Evolutionary conservation across 495 filamentous ascomycete genomes (phyloP), one percentile per base, ranked within the genome.

Genomic region (Penicillium samsonianum): DNA sequence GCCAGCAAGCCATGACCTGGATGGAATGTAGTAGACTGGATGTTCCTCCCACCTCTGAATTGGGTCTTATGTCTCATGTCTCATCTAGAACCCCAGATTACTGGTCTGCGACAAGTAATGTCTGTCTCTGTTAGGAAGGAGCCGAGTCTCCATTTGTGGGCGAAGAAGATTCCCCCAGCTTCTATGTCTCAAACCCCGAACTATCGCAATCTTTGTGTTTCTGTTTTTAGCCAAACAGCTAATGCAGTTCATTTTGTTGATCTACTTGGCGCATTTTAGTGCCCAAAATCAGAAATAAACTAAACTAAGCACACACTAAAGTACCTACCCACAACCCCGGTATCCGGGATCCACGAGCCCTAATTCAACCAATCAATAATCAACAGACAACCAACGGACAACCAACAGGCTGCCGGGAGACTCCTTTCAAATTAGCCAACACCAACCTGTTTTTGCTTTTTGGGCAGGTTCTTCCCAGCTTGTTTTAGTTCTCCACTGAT

Each of bases 381-480:
- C 46, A 33, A 49, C 28, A 20, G n/a, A 31, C 14, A 50, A 52
- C 20, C 31, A 47, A 30, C 33, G 6, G 19, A 12, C 5, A 52
- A 23, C 51, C 41, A 55, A 47, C 26, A 22, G 50, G 50, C 37
- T 53, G 50, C 38, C 23, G 28, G n/a, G 22, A 23, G 41, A 10
- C 19, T 4, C 22, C 53, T 55, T 55, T 55, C 19, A 55, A 55
- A 55, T 37, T 55, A 25, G 30, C 38, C 43, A 47, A 11, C 53
- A 55, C 42, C 42, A 55, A 45, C 53, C 42, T 47, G 31, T 23
- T n/a, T 46, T 55, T 55, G 53, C 53, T 55, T 47, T 47, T 47
- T 20, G 4, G 4, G 3, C 2, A 20, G 26, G 4, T 37, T 14
- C 17, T 14, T 22, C 28, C 38, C 23, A 25, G 50, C 42, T 16